Conservation (phyloP, 805 yeast species). For the Starmerella bombicola region DNA sequence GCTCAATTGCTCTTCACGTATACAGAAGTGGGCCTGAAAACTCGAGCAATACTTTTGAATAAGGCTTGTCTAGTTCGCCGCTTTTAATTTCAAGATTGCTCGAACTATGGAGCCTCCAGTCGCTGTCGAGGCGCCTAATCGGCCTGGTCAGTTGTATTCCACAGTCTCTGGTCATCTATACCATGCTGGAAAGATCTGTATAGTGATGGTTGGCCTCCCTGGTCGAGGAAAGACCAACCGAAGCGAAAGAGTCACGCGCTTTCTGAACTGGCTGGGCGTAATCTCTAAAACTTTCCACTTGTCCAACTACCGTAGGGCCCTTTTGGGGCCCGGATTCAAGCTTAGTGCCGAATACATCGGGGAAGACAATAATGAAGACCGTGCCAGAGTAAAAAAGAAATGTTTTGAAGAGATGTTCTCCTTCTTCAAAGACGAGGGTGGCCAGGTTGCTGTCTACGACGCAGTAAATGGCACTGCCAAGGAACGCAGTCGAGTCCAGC, state of each 20-base stretch:
- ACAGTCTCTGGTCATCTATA: slow-evolving; percentile 84
- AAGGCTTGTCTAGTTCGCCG: too few species aligned
- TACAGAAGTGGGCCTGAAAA: too few species aligned
- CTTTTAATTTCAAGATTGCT: too few species aligned
- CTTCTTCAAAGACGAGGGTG: slow-evolving; percentile 53
- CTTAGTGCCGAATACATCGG: slow-evolving; percentile 61
- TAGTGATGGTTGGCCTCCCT: slow-evolving; percentile 83
- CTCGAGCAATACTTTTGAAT: too few species aligned
- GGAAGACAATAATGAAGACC: slow-evolving; percentile 38
- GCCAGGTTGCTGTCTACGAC: slow-evolving; percentile 93
- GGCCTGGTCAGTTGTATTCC: slow-evolving; percentile 73
- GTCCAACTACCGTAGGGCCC: slow-evolving; percentile 71
- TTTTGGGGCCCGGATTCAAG: slow-evolving; percentile 33
- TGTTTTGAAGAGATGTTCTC: slow-evolving; percentile 57
- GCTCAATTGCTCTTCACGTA: too few species aligned
- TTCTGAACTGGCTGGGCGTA: slow-evolving; percentile 92
- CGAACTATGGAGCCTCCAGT: too few species aligned
- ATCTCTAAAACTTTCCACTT: slow-evolving; percentile 82
- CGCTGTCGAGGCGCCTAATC: too few species aligned
- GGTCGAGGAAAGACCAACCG: slow-evolving; percentile 93
- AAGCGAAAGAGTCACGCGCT: slow-evolving; percentile 82
- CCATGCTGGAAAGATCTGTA: slow-evolving; percentile 89
- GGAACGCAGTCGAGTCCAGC: slow-evolving; percentile 44
- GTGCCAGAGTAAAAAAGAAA: slow-evolving; percentile 46
- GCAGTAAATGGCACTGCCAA: slow-evolving; percentile 76